Conservation (phyloP, 495 filamentous ascomycete species). For the Hypoxylon lienhwacheense region DNA sequence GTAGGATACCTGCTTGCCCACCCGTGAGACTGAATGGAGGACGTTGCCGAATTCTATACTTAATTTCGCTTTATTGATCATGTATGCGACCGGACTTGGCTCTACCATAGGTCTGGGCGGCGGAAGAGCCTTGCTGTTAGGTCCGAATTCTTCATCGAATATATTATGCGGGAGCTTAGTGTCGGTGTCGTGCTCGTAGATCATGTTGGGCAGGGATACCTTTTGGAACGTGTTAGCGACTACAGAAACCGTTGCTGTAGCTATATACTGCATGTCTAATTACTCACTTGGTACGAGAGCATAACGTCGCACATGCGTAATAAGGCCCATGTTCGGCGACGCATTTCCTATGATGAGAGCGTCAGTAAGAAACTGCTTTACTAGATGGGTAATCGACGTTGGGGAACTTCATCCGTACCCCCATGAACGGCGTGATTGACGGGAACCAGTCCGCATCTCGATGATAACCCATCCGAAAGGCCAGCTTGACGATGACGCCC, state of each 20-base stretch:
- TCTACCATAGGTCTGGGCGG: slow-evolving; percentile 72
- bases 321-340: slow-evolving; percentile 84
- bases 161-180: slow-evolving; percentile 85
- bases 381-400: not conserved
- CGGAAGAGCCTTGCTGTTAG: slow-evolving; percentile 74
- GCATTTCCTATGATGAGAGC: slow-evolving; percentile 66
- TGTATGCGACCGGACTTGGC: slow-evolving; percentile 82
- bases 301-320: slow-evolving; percentile 79
- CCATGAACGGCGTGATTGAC: slow-evolving; percentile 81
- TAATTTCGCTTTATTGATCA: slow-evolving; percentile 78
- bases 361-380: slow-evolving; percentile 4
- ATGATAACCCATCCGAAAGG: slow-evolving; percentile 95
- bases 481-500: slow-evolving; percentile 78
- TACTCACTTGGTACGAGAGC: slow-evolving; percentile 75
- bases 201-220: slow-evolving; percentile 82
- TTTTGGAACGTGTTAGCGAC: slow-evolving; percentile 39
- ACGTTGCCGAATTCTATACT: slow-evolving; percentile 58
- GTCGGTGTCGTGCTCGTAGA: slow-evolving; percentile 79
- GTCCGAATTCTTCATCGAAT: slow-evolving; percentile 90
- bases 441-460: slow-evolving; percentile 84
- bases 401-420: slow-evolving; percentile 42
- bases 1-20: slow-evolving; percentile 62
- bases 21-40: slow-evolving; percentile 52
- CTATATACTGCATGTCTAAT: not conserved
- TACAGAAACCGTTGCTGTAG: not conserved